Evolutionary conservation across 441 rosid species (phyloP).

Genomic region (Breynia disticha): DNA sequence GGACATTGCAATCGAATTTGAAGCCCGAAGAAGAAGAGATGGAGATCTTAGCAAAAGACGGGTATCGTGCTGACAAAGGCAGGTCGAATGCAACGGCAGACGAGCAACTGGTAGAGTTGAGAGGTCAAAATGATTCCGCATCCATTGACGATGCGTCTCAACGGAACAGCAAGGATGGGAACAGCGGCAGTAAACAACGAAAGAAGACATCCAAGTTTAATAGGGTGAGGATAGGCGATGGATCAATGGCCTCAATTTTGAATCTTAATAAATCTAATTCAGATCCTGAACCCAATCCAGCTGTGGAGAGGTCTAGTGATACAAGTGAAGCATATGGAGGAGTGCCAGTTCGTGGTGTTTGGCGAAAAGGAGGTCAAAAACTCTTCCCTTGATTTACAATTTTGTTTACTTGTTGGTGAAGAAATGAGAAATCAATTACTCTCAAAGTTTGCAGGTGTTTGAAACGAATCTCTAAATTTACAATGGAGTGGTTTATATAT

Average conservation of each 20-base stretch:
- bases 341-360: constrained; percentile 54
- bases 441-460: not conserved
- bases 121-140: constrained; percentile 19
- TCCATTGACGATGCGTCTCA: constrained; percentile 22
- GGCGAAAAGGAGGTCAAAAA: constrained; percentile 60
- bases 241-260: constrained; percentile 51
- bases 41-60: constrained; percentile 51
- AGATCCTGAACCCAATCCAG: constrained; percentile 27
- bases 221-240: constrained; percentile 70
- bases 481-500: too few relatives aligned
- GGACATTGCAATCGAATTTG: constrained; percentile 44
- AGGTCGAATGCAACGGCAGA: constrained; percentile 22
- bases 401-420: not conserved
- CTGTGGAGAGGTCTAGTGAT: constrained; percentile 16
- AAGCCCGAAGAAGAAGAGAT: constrained; percentile 34
- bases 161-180: constrained; percentile 25
- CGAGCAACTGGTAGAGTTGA: constrained; percentile 22
- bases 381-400: constrained; percentile 31
- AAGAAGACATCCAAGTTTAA: constrained; percentile 80
- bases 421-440: not conserved
- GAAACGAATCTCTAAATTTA: too few relatives aligned
- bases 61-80: constrained; percentile 48
- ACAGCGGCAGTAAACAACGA: constrained; percentile 40
- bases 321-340: constrained; percentile 23
- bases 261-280: constrained; percentile 31